Evolutionary conservation across 192 early-diverging fungal species (phyloP).

Genomic region (Umbelopsis sp.): DNA sequence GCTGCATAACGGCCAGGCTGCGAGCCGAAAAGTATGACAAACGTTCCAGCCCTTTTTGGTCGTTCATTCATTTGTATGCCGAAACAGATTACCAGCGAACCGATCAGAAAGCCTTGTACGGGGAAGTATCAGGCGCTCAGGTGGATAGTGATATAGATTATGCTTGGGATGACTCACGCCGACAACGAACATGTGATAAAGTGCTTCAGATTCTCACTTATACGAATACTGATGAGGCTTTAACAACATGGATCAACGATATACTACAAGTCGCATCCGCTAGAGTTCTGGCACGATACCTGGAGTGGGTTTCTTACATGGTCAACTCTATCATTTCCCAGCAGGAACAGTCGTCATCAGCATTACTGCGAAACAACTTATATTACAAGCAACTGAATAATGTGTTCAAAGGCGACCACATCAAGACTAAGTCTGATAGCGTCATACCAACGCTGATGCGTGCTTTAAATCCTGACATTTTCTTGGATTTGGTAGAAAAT

Average conservation of each 20-base stretch:
- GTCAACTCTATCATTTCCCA: background rate
- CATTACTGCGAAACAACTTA: background rate
- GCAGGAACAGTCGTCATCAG: background rate
- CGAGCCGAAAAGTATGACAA: slow-evolving; percentile 17
- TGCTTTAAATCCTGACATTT: background rate
- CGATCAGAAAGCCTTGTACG: slow-evolving; percentile 17
- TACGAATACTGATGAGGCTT: background rate
- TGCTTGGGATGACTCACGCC: background rate
- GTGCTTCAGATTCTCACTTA: slow-evolving; percentile 21
- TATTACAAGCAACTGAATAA: background rate
- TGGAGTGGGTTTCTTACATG: slow-evolving; percentile 27
- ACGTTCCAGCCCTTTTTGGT: slow-evolving; percentile 27
- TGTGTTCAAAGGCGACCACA: slow-evolving; percentile 11
- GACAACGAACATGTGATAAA: slow-evolving; percentile 7
- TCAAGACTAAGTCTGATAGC: background rate
- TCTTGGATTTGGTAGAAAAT: slow-evolving; percentile 1
- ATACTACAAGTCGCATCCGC: slow-evolving; percentile 25
- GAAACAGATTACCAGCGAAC: slow-evolving; percentile 2
- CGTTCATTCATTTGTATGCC: slow-evolving; percentile 23
- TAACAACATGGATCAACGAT: slow-evolving; percentile 23
- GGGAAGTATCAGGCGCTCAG: slow-evolving; percentile 24
- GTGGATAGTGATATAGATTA: slow-evolving; percentile 18
- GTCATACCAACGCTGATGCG: slow-evolving; percentile 25
- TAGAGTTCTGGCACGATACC: slow-evolving; percentile 15
- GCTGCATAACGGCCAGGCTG: slow-evolving; percentile 1